These are phyloP conservation scores for Emergomyces africanus DNA, from an alignment of 2,329 filamentous ascomycete species.

Conservation along the genomic window DNA sequence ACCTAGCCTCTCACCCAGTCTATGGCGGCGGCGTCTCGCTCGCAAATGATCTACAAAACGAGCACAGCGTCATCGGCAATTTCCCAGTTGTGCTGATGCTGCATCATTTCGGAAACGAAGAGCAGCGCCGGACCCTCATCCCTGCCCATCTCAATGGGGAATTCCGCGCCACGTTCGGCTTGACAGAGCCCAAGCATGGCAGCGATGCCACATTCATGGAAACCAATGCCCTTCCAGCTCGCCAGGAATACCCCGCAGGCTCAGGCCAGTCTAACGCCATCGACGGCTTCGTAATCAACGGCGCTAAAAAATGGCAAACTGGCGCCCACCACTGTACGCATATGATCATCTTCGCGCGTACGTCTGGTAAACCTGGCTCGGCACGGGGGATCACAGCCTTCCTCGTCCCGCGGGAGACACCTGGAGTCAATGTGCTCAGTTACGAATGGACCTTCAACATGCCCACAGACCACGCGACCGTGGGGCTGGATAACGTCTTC, in stretches of 20 bases:
- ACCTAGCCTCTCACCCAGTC: conserved; percentile 41
- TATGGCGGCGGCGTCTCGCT: conserved; percentile 41
- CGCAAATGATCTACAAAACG: conserved; percentile 52
- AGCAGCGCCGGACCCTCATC: conserved; percentile 44
- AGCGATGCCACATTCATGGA: conserved; percentile 52
- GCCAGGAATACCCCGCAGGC: conserved; percentile 26
- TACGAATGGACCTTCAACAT: conserved; percentile 56
- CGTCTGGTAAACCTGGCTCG: conserved; percentile 40
- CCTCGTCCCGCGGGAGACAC: conserved; percentile 41
- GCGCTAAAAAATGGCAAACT: conserved; percentile 53
- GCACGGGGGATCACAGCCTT: conserved; percentile 49
- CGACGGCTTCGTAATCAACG: conserved; percentile 39
- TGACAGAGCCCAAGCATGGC: conserved; percentile 50
- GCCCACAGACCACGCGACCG: conserved; percentile 52
- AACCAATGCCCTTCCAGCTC: conserved; percentile 38
- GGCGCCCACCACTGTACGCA: conserved; percentile 51
- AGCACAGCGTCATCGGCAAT: conserved; percentile 50
- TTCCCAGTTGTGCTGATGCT: conserved; percentile 52
- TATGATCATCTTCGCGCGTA: conserved; percentile 49
- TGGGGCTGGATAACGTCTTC: conserved; percentile 44
- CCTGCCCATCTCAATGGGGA: conserved; percentile 39
- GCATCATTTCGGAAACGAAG: conserved; percentile 43
- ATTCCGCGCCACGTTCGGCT: conserved; percentile 47
- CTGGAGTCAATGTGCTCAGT: conserved; percentile 42
- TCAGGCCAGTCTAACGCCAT: conserved; percentile 20